Percentiles rank a stretch among this genome's conserved stretches.
Evolutionary conservation across 352 stramenopile species (phyloP).

Genomic region (Lagenidium giganteum): DNA sequence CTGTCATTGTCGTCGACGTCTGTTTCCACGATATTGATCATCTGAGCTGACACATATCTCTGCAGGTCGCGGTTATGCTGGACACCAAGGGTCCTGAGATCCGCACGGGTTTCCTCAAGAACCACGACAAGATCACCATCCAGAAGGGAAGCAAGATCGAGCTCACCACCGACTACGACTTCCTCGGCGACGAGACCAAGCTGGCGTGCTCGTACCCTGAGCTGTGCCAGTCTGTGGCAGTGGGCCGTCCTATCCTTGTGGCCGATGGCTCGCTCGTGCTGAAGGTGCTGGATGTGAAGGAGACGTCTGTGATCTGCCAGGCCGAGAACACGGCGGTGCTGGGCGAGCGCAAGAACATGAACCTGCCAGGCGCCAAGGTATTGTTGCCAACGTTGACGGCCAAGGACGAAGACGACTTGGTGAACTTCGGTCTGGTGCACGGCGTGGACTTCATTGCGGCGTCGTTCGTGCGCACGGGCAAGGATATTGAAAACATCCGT

Average conservation of each 20-base stretch:
- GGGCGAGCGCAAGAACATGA: slow-evolving; percentile 96
- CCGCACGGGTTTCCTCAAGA: slow-evolving; percentile 84
- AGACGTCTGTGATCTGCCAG: slow-evolving; percentile 68
- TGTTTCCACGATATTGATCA: too few relatives aligned
- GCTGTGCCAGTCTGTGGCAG: slow-evolving; percentile 87
- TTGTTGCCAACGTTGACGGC: slow-evolving; percentile 89
- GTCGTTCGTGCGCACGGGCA: slow-evolving; percentile 96
- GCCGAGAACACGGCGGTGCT: slow-evolving; percentile 84
- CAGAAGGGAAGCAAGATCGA: slow-evolving; percentile 54
- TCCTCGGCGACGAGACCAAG: slow-evolving; percentile 78
- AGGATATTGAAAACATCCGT: slow-evolving; percentile 97
- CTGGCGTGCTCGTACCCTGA: slow-evolving; percentile 94
- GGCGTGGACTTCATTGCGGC: slow-evolving; percentile 97
- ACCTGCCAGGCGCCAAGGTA: slow-evolving; percentile 91
- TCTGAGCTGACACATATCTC: too few relatives aligned
- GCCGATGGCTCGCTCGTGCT: slow-evolving; percentile 94
- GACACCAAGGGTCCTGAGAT: slow-evolving; percentile 98
- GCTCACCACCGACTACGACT: slow-evolving; percentile 76
- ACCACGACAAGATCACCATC: slow-evolving; percentile 59
- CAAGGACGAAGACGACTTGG: slow-evolving; percentile 92
- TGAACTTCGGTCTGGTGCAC: slow-evolving; percentile 94
- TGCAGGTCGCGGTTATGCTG: slow-evolving; percentile 87
- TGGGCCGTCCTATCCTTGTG: slow-evolving; percentile 91
- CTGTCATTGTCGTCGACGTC: not conserved
- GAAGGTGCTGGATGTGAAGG: slow-evolving; percentile 78